Base-by-base conservation (phyloP, 2,329 filamentous ascomycete genomes). In the Xylaria sp. region DNA sequence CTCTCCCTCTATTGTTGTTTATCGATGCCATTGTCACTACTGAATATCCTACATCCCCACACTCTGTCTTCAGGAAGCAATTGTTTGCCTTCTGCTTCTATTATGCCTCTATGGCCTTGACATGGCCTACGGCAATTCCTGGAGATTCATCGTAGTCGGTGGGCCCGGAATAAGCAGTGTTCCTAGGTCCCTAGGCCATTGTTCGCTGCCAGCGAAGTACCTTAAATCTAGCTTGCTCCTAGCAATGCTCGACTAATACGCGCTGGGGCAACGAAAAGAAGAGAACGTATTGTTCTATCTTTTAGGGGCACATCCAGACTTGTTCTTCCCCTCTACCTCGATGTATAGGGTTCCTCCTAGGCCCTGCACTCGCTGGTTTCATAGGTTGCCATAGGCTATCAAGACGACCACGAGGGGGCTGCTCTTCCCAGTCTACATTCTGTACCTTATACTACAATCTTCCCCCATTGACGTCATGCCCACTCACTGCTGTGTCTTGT, bases 81-180 rank as follows among this genome's bases (percentile, higher is more conserved):
- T 55, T 70, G 68, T 70, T 67, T 70, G 59, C 20, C 54, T 55
- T 37, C 20, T 61, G 18, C 7, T 23, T 41, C 20, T 18, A 39
- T 44, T 12, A 20, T 52, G 6, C 15, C 25, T 9, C 25, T 9
- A 10, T 5, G 51, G n/a, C 32, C 20, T 51, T 18, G 39, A 39
- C 6, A 18, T 50, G 46, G 51, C 50, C 50, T 50, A 20, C 23
- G 23, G 13, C 56, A 18, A 46, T 20, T 44, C 18, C 15, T 52
- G 8, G 34, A 34, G 7, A 20, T 18, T 34, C 44, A 28, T 37
- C n/a, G 25, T 51, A 9, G 52, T 28, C 23, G 32, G 41, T 1
- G 20, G 39, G 28, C 41, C 41, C 13, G 18, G 18, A n/a, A n/a
- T 15, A 44, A 44, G 15, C 41, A 25, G 37, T 37, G 8, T 46